Percentiles rank a stretch among this genome's conserved stretches.
Conservation (phyloP, 441 rosid species). For the Mallotus japonicus region DNA sequence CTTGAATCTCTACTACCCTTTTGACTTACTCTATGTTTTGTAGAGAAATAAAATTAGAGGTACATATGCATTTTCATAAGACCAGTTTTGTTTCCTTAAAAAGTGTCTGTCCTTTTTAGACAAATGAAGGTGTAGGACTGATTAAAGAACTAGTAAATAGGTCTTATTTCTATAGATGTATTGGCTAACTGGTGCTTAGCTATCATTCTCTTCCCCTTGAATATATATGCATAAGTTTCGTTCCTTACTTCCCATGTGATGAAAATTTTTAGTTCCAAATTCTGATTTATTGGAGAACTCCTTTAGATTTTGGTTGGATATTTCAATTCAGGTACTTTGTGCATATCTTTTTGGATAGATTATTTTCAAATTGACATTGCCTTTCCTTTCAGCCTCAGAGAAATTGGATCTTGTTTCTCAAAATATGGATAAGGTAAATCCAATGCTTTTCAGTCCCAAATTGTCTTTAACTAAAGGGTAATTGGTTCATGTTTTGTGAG, state of each 20-base stretch:
- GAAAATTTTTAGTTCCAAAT: background rate
- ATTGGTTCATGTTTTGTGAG: constrained; percentile 16
- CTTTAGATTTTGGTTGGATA: background rate
- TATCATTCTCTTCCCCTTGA: background rate
- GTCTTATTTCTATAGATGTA: background rate
- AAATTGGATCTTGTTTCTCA: constrained; percentile 39
- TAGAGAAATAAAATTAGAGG: background rate
- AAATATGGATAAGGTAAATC: constrained; percentile 67
- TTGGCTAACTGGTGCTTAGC: background rate
- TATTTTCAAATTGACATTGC: constrained; percentile 28
- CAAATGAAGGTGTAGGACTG: background rate
- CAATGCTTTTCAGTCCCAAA: constrained; percentile 13
- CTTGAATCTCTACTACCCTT: background rate
- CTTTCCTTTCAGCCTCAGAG: constrained; percentile 48
- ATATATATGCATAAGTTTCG: background rate
- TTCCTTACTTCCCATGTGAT: background rate
- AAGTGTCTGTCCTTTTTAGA: background rate
- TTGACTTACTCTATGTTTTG: background rate
- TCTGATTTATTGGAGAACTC: background rate
- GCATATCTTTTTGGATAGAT: constrained; percentile 7
- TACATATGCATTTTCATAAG: background rate
- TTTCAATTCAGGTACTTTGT: background rate
- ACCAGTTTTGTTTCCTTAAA: background rate
- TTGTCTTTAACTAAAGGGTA: constrained; percentile 5
- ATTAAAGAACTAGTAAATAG: background rate